These are phyloP conservation scores for Sugiyamaella sp. DNA, from an alignment of 1,139 yeast species.

Conservation along the genomic window DNA sequence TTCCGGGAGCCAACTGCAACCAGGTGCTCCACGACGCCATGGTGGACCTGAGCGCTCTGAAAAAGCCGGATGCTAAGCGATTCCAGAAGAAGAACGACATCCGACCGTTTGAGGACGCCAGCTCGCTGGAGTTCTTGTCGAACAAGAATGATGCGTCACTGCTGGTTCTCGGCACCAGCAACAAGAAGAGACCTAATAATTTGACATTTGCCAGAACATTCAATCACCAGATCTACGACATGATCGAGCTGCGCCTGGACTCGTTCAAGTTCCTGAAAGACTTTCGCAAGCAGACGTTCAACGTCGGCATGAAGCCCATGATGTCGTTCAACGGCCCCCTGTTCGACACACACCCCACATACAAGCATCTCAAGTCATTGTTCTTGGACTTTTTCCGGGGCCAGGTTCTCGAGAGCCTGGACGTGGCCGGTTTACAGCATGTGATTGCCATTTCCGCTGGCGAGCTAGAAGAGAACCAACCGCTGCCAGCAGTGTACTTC, in stretches of 20 bases:
- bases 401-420: conserved; percentile 75
- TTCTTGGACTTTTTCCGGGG: conserved; percentile 93
- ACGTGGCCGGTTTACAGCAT: conserved; percentile 93
- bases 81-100: conserved; percentile 86
- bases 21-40: conserved; percentile 84
- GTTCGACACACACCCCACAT: conserved; percentile 87
- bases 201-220: conserved; percentile 87
- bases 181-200: conserved; percentile 92
- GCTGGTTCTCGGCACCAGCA: conserved; percentile 77
- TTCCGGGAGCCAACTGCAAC: conserved; percentile 85
- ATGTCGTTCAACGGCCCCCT: conserved; percentile 91
- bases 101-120: conserved; percentile 91
- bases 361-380: conserved; percentile 80
- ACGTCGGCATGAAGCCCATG: conserved; percentile 92
- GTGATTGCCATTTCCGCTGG: conserved; percentile 82
- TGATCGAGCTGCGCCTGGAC: conserved; percentile 84
- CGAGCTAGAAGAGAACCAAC: conserved; percentile 58
- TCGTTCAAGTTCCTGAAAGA: conserved; percentile 74
- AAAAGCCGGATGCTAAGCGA: conserved; percentile 88
- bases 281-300: conserved; percentile 73
- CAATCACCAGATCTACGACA: conserved; percentile 86
- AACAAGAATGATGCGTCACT: conserved; percentile 93
- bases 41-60: conserved; percentile 86
- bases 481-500: conserved; percentile 80
- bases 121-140: conserved; percentile 83